Percentiles rank a stretch among this genome's conserved stretches.
phyloP scores from a whole-genome alignment of 176 grass and related monocot species.

The Pharus latifolius region DNA sequence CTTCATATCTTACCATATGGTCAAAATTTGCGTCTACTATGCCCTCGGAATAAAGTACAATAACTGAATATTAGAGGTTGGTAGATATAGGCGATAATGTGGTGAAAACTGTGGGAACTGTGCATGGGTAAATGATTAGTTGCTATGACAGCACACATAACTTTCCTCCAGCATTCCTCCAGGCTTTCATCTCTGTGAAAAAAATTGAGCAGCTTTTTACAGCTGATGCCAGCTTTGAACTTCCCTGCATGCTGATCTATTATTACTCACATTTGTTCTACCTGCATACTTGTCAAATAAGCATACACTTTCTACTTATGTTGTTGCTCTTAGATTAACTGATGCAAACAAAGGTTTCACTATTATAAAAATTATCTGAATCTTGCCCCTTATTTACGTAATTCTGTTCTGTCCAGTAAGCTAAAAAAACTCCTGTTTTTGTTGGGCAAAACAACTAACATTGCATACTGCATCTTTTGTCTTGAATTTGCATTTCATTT shows the following conservation, averaged over 20 bases:
- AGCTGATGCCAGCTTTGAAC: constrained; percentile 14
- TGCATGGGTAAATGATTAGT: constrained; percentile 29
- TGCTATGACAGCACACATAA: neutral
- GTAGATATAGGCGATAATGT: constrained; percentile 29
- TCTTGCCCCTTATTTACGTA: neutral
- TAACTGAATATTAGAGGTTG: constrained; percentile 3
- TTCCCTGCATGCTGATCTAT: constrained; percentile 18
- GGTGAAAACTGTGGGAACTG: constrained; percentile 20
- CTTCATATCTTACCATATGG: constrained; percentile 20
- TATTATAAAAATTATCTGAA: constrained; percentile 17
- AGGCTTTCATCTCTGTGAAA: constrained; percentile 28
- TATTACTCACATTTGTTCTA: constrained; percentile 19
- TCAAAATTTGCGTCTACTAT: constrained; percentile 7
- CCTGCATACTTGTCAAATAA: constrained; percentile 28
- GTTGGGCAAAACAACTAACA: constrained; percentile 24
- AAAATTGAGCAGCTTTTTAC: constrained; percentile 43
- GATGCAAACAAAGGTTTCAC: constrained; percentile 7
- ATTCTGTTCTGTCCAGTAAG: neutral
- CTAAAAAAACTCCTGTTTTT: constrained; percentile 14
- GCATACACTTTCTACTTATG: neutral
- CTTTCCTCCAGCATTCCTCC: constrained; percentile 3
- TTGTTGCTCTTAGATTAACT: constrained; percentile 9
- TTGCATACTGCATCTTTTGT: constrained; percentile 25
- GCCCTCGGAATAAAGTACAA: neutral
- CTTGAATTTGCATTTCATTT: too few species aligned